Evolutionary conservation across 768 basidiomycete species (phyloP).

Genomic region (Hypholoma fasciculare): DNA sequence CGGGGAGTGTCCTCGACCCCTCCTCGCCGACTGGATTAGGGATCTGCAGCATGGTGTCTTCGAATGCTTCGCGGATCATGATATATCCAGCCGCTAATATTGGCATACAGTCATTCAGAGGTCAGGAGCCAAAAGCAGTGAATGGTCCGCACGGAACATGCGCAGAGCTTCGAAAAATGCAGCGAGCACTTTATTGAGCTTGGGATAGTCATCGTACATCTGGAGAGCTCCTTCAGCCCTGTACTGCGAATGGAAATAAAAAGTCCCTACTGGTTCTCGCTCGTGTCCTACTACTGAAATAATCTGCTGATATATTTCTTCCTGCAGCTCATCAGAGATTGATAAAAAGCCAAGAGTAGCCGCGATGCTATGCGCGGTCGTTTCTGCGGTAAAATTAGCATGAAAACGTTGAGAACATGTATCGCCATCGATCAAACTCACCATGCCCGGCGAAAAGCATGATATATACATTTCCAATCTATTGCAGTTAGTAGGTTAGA

Average conservation of each 20-base stretch:
- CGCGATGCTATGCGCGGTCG: slow-evolving; percentile 48
- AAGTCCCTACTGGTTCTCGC: slow-evolving; percentile 14
- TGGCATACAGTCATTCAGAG: not conserved
- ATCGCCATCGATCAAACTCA: slow-evolving; percentile 21
- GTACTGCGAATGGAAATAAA: not conserved
- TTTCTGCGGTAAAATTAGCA: slow-evolving; percentile 28
- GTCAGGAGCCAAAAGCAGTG: not conserved
- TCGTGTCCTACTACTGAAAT: slow-evolving; percentile 32
- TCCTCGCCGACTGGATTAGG: slow-evolving; percentile 36
- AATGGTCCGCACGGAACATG: slow-evolving; percentile 40
- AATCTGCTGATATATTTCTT: slow-evolving; percentile 48
- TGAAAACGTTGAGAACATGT: not conserved
- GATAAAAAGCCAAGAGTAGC: slow-evolving; percentile 44
- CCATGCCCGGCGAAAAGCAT: slow-evolving; percentile 63
- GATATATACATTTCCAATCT: slow-evolving; percentile 55
- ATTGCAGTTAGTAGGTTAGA: not conserved
- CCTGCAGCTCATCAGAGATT: slow-evolving; percentile 45
- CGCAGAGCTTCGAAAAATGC: slow-evolving; percentile 43
- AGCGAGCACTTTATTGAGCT: slow-evolving; percentile 41
- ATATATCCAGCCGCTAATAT: slow-evolving; percentile 33
- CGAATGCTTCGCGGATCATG: slow-evolving; percentile 38
- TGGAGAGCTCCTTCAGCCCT: slow-evolving; percentile 4
- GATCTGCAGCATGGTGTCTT: slow-evolving; percentile 37
- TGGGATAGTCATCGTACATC: slow-evolving; percentile 41
- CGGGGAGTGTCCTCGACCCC: slow-evolving; percentile 30